phyloP scores from a whole-genome alignment of 768 basidiomycete genomes.

The Hygrophorus russula region DNA sequence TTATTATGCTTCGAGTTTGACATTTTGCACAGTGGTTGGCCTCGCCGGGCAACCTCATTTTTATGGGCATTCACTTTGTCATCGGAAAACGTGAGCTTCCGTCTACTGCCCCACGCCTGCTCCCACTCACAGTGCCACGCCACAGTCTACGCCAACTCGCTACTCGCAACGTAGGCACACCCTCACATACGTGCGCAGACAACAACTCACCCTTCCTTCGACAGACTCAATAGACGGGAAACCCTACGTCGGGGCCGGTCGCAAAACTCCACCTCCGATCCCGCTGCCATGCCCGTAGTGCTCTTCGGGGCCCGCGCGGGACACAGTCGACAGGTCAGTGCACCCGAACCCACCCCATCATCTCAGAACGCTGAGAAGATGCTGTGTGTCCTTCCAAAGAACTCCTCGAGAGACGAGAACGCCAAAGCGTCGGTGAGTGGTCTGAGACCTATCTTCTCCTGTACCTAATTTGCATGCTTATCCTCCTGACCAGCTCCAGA shows the following conservation, averaged over 20 bases:
- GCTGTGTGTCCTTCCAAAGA: too few relatives aligned
- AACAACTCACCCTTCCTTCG: not conserved
- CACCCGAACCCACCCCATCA: too few relatives aligned
- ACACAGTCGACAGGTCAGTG: too few relatives aligned
- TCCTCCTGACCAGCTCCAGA: not conserved
- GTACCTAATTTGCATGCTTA: not conserved
- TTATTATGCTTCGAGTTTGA: not conserved
- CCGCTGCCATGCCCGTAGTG: too few relatives aligned
- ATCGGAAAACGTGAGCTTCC: conserved; percentile 35
- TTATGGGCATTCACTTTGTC: conserved; percentile 42
- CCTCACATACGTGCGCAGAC: not conserved
- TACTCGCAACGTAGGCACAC: conserved; percentile 32
- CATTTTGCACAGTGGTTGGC: conserved; percentile 29
- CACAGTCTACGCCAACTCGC: conserved; percentile 39
- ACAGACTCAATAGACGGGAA: conserved; percentile 27
- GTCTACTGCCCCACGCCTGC: not conserved
- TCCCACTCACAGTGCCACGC: too few relatives aligned
- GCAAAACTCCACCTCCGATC: too few relatives aligned
- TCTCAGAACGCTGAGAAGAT: too few relatives aligned
- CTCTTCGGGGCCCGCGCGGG: too few relatives aligned
- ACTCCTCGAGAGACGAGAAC: too few relatives aligned
- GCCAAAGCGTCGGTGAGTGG: too few relatives aligned
- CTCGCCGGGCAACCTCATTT: conserved; percentile 36
- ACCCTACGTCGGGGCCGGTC: conserved; percentile 5
- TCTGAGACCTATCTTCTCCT: not conserved